Evolutionary conservation across 306 rosid genomes (phyloP), one percentile per base, ranked within the genome.

Genomic region (Lithocarpus polystachyus): DNA sequence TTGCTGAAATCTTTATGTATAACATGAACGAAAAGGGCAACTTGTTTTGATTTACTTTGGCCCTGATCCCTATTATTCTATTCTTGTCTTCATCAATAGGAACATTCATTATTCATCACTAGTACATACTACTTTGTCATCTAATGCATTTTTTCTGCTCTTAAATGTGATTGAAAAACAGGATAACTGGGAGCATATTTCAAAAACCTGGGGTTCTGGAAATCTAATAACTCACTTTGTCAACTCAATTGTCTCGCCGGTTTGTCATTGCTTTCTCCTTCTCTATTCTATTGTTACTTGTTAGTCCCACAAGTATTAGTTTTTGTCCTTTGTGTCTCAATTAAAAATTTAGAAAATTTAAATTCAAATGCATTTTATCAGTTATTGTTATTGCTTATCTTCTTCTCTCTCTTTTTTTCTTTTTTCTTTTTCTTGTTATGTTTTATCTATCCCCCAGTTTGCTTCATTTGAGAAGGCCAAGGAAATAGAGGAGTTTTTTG

Each of bases 401-500:
- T 37, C 43, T 37, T 0, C 6, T 37, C 43, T 37, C 6, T 35
- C 6, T 29, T 31, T 31, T 6, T 6, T 37, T 37, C 2, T 7
- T 37, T 37, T 45, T 45, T 45, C 28, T 29, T 23, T 75, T 28
- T 72, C 14, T 74, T 13, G 40, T 56, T 51, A 43, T 26, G 15
- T 59, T 64, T 26, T 22, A 1, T 22, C 68, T 12, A 62, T 60
- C 68, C 69, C 11, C 81, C 92, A 95, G 99, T 92, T 95, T 90
- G 85, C 99, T 53, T 90, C 98, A 5, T 43, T 79, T 72, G 99
- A 95, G 84, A 92, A 92, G 88, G 93, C 87, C 1, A 85, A 83
- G 77, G 99, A 92, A 81, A 78, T 89, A 15, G 95, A 95, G 84
- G 98, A 91, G 79, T 92, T 95, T 90, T 92, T 92, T 76, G 88